These are phyloP conservation scores for Lolium multiflorum DNA, from an alignment of 176 grass and related monocot species.

Conservation along the genomic window DNA sequence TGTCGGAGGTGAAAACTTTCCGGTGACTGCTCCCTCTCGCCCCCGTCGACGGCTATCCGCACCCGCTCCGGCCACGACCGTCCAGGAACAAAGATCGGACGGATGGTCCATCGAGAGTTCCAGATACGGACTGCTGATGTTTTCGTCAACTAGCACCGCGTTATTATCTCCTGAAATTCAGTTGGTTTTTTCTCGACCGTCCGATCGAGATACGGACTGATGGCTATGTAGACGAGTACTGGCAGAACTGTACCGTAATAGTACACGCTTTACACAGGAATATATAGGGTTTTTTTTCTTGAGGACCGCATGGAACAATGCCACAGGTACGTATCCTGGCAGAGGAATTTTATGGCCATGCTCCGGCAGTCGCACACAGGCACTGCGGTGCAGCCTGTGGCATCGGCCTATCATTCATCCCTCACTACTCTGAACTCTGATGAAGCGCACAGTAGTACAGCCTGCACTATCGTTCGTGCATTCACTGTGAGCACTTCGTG, in stretches of 20 bases:
- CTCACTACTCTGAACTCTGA: not conserved
- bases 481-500: not conserved
- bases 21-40: not conserved
- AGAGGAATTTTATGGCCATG: conserved; percentile 19
- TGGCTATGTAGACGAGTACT: not conserved
- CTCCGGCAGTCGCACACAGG: not conserved
- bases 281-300: too few relatives aligned
- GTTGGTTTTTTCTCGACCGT: not conserved
- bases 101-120: not conserved
- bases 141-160: not conserved
- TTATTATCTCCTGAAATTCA: not conserved
- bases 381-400: not conserved
- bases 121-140: not conserved
- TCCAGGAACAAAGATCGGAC: not conserved
- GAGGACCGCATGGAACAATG: too few relatives aligned
- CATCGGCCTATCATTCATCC: not conserved
- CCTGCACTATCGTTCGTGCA: conserved; percentile 24
- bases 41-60: not conserved
- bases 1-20: conserved; percentile 7
- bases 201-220: not conserved
- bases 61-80: conserved; percentile 4
- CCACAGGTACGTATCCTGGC: not conserved
- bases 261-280: not conserved
- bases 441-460: not conserved
- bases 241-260: not conserved